phyloP scores from a whole-genome alignment of 192 early-diverging fungal genomes.

The Backusella macrospora region DNA sequence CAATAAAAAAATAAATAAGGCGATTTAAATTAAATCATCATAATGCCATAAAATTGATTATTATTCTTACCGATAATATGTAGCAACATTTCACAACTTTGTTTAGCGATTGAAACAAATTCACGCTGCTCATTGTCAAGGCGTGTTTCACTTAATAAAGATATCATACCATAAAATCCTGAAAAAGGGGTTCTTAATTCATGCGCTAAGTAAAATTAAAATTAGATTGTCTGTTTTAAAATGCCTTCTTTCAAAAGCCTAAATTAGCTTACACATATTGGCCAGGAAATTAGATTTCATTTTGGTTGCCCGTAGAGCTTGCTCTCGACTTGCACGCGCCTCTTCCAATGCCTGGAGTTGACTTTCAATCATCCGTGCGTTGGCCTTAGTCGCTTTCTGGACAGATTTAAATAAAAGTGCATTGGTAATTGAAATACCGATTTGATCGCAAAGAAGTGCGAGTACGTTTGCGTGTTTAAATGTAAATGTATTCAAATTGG shows the following conservation, averaged over 20 bases:
- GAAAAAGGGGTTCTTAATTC: slow-evolving; percentile 47
- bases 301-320: slow-evolving; percentile 45
- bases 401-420: slow-evolving; percentile 48
- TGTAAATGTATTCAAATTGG: slow-evolving; percentile 25
- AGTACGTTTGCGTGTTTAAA: slow-evolving; percentile 41
- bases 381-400: slow-evolving; percentile 31
- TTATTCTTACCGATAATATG: slow-evolving; percentile 44
- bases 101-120: slow-evolving; percentile 53
- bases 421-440: slow-evolving; percentile 53
- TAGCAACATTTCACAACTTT: slow-evolving; percentile 54
- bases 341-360: slow-evolving; percentile 30
- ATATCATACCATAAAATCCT: slow-evolving; percentile 50
- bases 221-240: background rate
- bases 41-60: background rate
- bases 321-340: slow-evolving; percentile 34
- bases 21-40: background rate
- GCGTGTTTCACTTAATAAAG: slow-evolving; percentile 45
- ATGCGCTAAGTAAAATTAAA: slow-evolving; percentile 23
- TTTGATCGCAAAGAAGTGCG: slow-evolving; percentile 47
- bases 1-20: slow-evolving; percentile 14
- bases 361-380: slow-evolving; percentile 26
- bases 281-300: slow-evolving; percentile 53
- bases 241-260: background rate
- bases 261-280: slow-evolving; percentile 46
- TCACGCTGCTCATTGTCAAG: slow-evolving; percentile 52